These are phyloP conservation scores for Knufia petricola DNA, from an alignment of 2,329 filamentous ascomycete genomes.

Conservation along the genomic window DNA sequence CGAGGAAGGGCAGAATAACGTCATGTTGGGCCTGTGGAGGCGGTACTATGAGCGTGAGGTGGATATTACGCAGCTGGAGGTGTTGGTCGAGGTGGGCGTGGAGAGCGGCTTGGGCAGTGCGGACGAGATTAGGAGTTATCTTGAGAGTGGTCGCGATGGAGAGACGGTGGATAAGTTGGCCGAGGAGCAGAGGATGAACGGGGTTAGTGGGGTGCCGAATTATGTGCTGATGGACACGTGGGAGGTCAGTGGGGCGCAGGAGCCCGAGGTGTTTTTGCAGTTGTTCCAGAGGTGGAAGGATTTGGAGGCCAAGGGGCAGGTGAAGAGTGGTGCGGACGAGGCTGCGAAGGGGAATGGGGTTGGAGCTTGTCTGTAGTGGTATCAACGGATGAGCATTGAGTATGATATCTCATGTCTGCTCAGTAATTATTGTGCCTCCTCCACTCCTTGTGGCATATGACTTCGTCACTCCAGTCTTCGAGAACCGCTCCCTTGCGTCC, in stretches of 20 bases:
- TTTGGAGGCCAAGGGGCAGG: constrained; percentile 23
- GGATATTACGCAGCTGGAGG: constrained; percentile 51
- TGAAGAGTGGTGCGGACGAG: not conserved
- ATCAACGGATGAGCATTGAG: not conserved
- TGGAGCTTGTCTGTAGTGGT: constrained; percentile 2
- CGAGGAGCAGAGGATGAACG: constrained; percentile 39
- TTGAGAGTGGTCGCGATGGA: constrained; percentile 47
- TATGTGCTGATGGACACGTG: constrained; percentile 58
- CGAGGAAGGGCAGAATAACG: constrained; percentile 41
- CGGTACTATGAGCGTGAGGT: constrained; percentile 57
- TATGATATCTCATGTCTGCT: too few species aligned
- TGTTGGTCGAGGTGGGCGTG: constrained; percentile 44
- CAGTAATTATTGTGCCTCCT: too few species aligned
- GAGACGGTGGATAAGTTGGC: constrained; percentile 50
- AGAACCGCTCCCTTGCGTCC: too few species aligned
- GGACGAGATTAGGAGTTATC: constrained; percentile 44
- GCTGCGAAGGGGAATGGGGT: not conserved
- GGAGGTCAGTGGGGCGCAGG: constrained; percentile 62
- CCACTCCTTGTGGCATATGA: too few species aligned
- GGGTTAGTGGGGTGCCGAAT: constrained; percentile 61
- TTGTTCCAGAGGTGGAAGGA: constrained; percentile 54
- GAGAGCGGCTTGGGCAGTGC: constrained; percentile 37
- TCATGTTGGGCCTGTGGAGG: constrained; percentile 55
- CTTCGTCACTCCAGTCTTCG: too few species aligned
- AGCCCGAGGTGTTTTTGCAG: constrained; percentile 55